Conservation (phyloP, 805 yeast species). For the Dipodascus geniculatus region DNA sequence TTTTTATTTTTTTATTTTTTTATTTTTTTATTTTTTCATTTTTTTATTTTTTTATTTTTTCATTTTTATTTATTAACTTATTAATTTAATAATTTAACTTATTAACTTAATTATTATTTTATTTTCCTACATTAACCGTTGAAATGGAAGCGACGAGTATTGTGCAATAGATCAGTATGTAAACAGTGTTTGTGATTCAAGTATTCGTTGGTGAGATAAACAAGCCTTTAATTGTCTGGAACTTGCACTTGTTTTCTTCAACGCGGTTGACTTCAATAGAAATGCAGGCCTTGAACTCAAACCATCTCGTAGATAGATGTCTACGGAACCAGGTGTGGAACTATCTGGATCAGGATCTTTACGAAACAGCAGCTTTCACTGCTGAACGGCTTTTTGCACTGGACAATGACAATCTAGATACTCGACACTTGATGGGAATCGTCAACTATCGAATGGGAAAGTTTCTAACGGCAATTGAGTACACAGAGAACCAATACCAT, state of each 20-base stretch:
- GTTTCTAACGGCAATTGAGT: slow-evolving; percentile 47
- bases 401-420: slow-evolving; percentile 41
- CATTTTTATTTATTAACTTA: too few species aligned
- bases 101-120: too few species aligned
- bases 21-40: too few species aligned
- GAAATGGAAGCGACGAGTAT: not conserved
- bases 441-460: slow-evolving; percentile 48
- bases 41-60: too few species aligned
- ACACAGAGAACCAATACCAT: slow-evolving; percentile 34
- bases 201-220: too few species aligned
- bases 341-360: slow-evolving; percentile 57
- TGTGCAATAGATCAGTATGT: not conserved
- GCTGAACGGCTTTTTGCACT: slow-evolving; percentile 70
- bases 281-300: slow-evolving; percentile 7
- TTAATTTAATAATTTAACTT: too few species aligned
- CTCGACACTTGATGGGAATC: slow-evolving; percentile 58
- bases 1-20: too few species aligned
- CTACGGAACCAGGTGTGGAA: slow-evolving; percentile 46
- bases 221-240: too few species aligned
- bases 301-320: slow-evolving; percentile 5
- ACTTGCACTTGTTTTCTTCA: too few species aligned
- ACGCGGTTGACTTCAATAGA: too few species aligned
- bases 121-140: too few species aligned
- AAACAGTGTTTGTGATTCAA: not conserved
- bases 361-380: slow-evolving; percentile 72